Base-by-base conservation (phyloP, 768 basidiomycete species). In the Mycena crocata region DNA sequence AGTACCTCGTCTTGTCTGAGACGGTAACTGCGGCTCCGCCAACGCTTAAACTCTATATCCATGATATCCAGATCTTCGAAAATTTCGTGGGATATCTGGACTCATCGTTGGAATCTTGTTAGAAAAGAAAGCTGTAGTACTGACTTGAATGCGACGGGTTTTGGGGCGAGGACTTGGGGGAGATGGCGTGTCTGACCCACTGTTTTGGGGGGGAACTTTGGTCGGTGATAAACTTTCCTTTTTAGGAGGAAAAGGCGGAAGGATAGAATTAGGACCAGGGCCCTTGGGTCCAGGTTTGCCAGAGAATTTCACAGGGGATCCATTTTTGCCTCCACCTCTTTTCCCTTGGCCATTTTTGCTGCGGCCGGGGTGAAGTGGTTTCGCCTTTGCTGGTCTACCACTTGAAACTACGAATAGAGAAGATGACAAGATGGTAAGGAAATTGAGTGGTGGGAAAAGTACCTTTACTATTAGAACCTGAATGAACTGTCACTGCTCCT, bases 221-320 rank as follows among this genome's bases (percentile, higher is more conserved):
- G 24, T 19, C 6, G 42, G 45, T 17, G 42, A 46, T 31, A 17
- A 37, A 28, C 13, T 12, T 1, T 37, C 24, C n/a, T n/a, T n/a
- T n/a, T n/a, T n/a, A 24, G 48, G 13, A 21, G 21, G 15, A 28
- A 37, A 23, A 3, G 58, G 46, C 2, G 58, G 46, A 3, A 59
- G 46, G 21, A 59, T 45, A 2, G 58, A 59, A 24, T 59, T 59
- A 2, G 14, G n/a, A 0, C 17, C 58, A 10, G 15, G 21, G 6
- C 58, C 58, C 26, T 50, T 49, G 6, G 58, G 58, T 2, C 58
- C 58, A 1, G 34, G 58, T 24, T 50, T 59, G 9, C 30, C 10
- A 8, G 10, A 37, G 35, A 59, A 59, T 59, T 59, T 59, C 9
- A 28, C 24, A 3, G 58, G 56, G 2, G 56, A 57, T n/a, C n/a